Percentiles rank a stretch among this genome's conserved stretches.
These are phyloP conservation scores for Aspergillus niger DNA, from an alignment of 2,329 filamentous ascomycete species.

Conservation along the genomic window DNA sequence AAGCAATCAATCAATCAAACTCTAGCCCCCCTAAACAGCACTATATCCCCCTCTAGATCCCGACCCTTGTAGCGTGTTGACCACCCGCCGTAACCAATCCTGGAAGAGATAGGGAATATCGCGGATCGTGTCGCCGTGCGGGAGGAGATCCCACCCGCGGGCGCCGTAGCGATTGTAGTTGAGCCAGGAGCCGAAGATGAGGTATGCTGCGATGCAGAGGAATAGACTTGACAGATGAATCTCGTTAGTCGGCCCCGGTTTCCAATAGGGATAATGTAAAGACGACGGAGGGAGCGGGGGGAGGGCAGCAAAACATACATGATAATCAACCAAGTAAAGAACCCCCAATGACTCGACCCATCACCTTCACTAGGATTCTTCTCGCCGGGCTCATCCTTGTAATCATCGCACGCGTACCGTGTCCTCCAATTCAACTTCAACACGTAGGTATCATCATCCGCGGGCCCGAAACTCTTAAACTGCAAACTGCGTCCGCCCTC, in stretches of 20 bases:
- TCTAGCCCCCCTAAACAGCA: slow-evolving; percentile 65
- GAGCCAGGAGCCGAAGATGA: slow-evolving; percentile 97
- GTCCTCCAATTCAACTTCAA: slow-evolving; percentile 83
- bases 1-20: background rate
- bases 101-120: slow-evolving; percentile 90
- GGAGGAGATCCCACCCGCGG: slow-evolving; percentile 89
- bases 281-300: background rate
- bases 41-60: slow-evolving; percentile 90
- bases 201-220: slow-evolving; percentile 80
- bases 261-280: background rate
- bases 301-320: slow-evolving; percentile 63
- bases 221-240: slow-evolving; percentile 65
- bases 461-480: slow-evolving; percentile 71
- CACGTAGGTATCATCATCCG: slow-evolving; percentile 61
- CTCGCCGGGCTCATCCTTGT: slow-evolving; percentile 41
- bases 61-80: slow-evolving; percentile 81
- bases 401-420: slow-evolving; percentile 77
- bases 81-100: slow-evolving; percentile 78
- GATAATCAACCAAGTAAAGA: slow-evolving; percentile 96
- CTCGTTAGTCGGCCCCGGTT: background rate
- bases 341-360: slow-evolving; percentile 72
- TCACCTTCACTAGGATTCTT: slow-evolving; percentile 32
- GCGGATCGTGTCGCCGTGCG: slow-evolving; percentile 87
- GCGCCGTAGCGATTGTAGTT: slow-evolving; percentile 98
- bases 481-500: slow-evolving; percentile 61